Evolutionary conservation across 768 basidiomycete genomes (phyloP).

Genomic region (Pleurotus pulmonarius): DNA sequence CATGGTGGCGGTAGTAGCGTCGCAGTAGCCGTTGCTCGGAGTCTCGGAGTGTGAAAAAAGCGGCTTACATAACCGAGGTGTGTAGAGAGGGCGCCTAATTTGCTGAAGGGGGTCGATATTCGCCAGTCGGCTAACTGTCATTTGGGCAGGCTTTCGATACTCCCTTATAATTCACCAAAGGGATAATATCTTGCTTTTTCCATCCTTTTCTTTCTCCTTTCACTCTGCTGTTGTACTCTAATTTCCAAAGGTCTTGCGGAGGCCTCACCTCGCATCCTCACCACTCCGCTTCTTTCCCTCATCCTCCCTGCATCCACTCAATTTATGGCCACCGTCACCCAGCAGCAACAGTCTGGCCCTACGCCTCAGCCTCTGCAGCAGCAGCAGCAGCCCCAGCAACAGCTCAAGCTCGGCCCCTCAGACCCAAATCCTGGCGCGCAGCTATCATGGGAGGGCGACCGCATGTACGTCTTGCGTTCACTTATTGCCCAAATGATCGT

Average conservation of each 20-base stretch:
- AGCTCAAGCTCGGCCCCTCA: slow-evolving; percentile 16
- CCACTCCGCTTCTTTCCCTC: not conserved
- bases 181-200: not conserved
- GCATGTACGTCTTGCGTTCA: slow-evolving; percentile 51
- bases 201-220: not conserved
- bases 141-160: not conserved
- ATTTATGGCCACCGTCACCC: slow-evolving; percentile 26
- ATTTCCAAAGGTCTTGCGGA: slow-evolving; percentile 9
- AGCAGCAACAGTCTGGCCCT: slow-evolving; percentile 14
- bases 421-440: slow-evolving; percentile 19
- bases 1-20: too few species aligned
- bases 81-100: not conserved
- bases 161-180: not conserved
- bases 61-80: not conserved
- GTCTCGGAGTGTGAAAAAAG: not conserved
- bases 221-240: slow-evolving; percentile 8
- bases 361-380: slow-evolving; percentile 11
- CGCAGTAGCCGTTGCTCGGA: not conserved
- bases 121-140: not conserved
- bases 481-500: slow-evolving; percentile 10
- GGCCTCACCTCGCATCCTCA: not conserved
- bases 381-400: slow-evolving; percentile 16
- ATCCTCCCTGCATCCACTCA: slow-evolving; percentile 3
- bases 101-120: not conserved
- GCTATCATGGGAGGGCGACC: slow-evolving; percentile 81